These are phyloP conservation scores for Mycena chlorophos DNA, from an alignment of 768 basidiomycete genomes.

Conservation along the genomic window DNA sequence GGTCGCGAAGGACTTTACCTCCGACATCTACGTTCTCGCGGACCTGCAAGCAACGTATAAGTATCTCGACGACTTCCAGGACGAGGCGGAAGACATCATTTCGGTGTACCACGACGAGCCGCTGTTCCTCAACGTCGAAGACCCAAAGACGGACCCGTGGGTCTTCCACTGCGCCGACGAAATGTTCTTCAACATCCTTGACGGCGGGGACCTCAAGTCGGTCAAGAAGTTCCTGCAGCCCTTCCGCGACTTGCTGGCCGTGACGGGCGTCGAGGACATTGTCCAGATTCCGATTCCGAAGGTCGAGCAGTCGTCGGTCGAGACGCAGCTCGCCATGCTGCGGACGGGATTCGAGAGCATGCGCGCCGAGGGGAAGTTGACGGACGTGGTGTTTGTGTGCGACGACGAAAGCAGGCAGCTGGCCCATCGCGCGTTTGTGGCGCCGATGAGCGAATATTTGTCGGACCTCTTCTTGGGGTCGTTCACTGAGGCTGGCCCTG, in stretches of 20 bases:
- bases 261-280: constrained; percentile 24
- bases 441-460: constrained; percentile 28
- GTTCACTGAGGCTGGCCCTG: constrained; percentile 22
- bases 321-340: constrained; percentile 18
- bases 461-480: constrained; percentile 24
- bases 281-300: constrained; percentile 20
- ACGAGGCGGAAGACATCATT: constrained; percentile 22
- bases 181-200: constrained; percentile 38
- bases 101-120: constrained; percentile 23
- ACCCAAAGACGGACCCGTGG: constrained; percentile 38
- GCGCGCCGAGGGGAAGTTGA: constrained; percentile 20
- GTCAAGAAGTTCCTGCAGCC: constrained; percentile 23
- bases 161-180: constrained; percentile 39
- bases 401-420: constrained; percentile 21
- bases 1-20: constrained; percentile 28
- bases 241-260: constrained; percentile 21
- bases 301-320: constrained; percentile 18
- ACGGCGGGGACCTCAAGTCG: constrained; percentile 24
- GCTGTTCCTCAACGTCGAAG: constrained; percentile 50
- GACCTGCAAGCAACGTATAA: constrained; percentile 46
- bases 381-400: constrained; percentile 27
- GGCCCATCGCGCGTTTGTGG: constrained; percentile 27
- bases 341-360: constrained; percentile 24
- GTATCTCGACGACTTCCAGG: constrained; percentile 38
- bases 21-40: constrained; percentile 29